These are phyloP conservation scores for Curvularia spicifera DNA, from an alignment of 2,329 filamentous ascomycete genomes.

Conservation along the genomic window DNA sequence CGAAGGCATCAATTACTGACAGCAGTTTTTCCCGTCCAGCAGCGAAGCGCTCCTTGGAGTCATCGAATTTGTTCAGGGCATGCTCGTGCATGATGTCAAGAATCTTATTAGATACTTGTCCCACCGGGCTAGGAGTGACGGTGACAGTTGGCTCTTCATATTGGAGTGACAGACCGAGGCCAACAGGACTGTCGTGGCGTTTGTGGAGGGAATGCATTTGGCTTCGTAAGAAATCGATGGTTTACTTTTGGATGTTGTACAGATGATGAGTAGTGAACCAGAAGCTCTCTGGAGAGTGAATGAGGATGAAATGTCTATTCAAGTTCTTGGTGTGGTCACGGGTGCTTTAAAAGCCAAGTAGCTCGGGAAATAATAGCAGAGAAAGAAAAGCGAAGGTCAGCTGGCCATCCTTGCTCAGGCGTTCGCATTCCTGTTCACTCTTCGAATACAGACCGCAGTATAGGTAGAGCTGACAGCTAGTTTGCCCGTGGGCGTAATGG, in stretches of 20 bases:
- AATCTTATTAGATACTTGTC: conserved; percentile 9
- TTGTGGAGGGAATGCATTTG: neutral
- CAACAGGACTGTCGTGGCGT: neutral
- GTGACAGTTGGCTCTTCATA: neutral
- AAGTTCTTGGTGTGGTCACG: neutral
- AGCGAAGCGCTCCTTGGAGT: conserved; percentile 22
- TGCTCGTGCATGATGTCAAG: conserved; percentile 34
- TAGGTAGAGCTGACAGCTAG: neutral
- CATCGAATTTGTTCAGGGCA: conserved; percentile 35
- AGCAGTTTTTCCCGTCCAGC: conserved; percentile 27
- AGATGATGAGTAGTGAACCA: neutral
- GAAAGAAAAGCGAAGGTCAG: neutral
- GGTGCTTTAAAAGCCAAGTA: neutral
- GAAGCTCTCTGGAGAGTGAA: neutral
- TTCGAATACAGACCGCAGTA: neutral
- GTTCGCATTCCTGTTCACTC: neutral
- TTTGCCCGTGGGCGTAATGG: neutral
- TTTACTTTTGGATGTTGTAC: neutral
- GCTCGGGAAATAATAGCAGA: neutral
- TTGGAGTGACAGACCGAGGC: conserved; percentile 7
- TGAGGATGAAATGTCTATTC: neutral
- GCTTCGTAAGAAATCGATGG: neutral
- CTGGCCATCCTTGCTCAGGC: neutral
- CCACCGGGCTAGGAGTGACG: neutral
- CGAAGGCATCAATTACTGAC: conserved; percentile 22